Percentiles rank a stretch among this genome's conserved stretches.
Evolutionary conservation across 2,329 filamentous ascomycete species (phyloP).

Genomic region (Scleromitrula shiraiana): DNA sequence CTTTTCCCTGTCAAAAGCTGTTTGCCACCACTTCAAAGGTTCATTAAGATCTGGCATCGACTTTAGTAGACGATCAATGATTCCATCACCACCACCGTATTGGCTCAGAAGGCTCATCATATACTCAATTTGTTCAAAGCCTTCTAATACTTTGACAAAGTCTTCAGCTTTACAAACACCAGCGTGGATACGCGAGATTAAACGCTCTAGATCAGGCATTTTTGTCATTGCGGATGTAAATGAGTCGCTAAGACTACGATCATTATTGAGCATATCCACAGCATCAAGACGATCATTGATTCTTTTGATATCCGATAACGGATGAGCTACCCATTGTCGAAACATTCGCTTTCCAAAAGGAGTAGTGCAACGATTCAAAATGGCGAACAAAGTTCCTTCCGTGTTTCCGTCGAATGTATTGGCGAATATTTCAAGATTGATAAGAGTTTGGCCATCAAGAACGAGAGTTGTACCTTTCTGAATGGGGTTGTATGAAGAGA

Average conservation of each 20-base stretch:
- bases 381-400: conserved; percentile 80
- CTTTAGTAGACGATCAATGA: conserved; percentile 75
- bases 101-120: conserved; percentile 73
- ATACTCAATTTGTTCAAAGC: conserved; percentile 96
- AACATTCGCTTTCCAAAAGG: conserved; percentile 96
- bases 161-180: conserved; percentile 84
- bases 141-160: conserved; percentile 87
- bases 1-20: conserved; percentile 77
- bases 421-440: conserved; percentile 95
- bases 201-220: conserved; percentile 86
- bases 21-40: conserved; percentile 76
- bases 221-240: conserved; percentile 84
- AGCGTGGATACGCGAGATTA: conserved; percentile 91
- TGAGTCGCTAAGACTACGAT: conserved; percentile 71
- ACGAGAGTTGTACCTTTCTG: conserved; percentile 81
- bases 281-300: conserved; percentile 94
- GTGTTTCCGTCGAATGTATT: conserved; percentile 82
- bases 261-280: conserved; percentile 84
- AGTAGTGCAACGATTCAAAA: conserved; percentile 90
- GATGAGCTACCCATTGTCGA: conserved; percentile 95
- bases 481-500: conserved; percentile 87
- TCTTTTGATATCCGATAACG: conserved; percentile 73
- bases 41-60: conserved; percentile 78
- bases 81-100: conserved; percentile 68
- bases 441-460: conserved; percentile 89